Base-by-base conservation (phyloP, 306 rosid genomes). In the Cicer chorassanicum region DNA sequence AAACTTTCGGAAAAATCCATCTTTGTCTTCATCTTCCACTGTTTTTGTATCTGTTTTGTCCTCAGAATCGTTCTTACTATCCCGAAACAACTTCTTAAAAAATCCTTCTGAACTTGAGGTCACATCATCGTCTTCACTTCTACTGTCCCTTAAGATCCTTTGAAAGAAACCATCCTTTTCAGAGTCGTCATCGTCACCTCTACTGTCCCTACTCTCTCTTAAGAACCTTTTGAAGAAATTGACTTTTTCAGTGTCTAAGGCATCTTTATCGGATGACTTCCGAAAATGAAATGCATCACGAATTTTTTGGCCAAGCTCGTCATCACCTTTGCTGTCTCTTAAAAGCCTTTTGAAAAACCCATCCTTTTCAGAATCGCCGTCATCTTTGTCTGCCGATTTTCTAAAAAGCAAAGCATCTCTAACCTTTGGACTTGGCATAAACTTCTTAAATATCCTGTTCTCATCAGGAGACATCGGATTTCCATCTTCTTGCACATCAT, bases 321-420 rank as follows among this genome's bases (percentile, higher is more conserved):
- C 99, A 44, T 87, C 98, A 70, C 95, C 90, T 82, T 82, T 90
- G 82, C 87, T 89, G 75, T 94, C 99, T 85, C 92, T 90, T 73
- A 89, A 75, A 78, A 95, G 83, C 89, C 96, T 95, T 88, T 88
- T 92, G 85, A 92, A 92, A 83, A 95, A 92, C 42, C 99, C 98
- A 75, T 95, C 98, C 83, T 92, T 94, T 82, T 94, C 98, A 66
- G 88, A 70, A n/a, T 85, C 96, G 45, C 84, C 91, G 6, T 83
- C 93, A n/a, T 89, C 97, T 81, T 90, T 92, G 66, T 95, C 98
- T 34, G 50, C 88, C 2, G 99, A 95, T 86, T 90, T 95, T 80
- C 99, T 84, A 76, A 95, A 95, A 50, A 87, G 90, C 61, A 94
- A 84, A 39, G 94, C 94, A 87, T 94, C 98, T 75, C 97, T 87